Percentiles rank a stretch among this genome's conserved stretches.
These are phyloP conservation scores for Mortierella sp. DNA, from an alignment of 371 early-diverging fungal species.

Conservation along the genomic window DNA sequence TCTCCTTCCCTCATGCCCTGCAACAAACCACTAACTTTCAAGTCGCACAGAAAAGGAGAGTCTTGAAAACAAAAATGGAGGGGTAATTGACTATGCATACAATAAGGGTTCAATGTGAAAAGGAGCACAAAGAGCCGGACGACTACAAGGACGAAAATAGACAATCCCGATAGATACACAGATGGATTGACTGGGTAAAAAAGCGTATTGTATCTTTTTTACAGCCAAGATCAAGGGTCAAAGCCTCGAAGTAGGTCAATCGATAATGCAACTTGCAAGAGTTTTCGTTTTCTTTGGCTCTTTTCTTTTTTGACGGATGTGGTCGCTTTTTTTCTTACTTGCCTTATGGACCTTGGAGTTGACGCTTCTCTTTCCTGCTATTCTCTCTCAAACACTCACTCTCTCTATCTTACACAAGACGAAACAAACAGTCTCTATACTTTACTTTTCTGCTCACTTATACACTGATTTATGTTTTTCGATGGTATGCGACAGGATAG, in stretches of 20 bases:
- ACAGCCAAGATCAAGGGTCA: constrained; percentile 7
- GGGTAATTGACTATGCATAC: constrained; percentile 1
- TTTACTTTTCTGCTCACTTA: not conserved
- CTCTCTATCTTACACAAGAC: not conserved
- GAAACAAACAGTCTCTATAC: not conserved
- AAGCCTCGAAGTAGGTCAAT: not conserved
- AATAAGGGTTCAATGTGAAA: not conserved
- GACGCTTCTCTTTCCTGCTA: not conserved
- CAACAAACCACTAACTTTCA: constrained; percentile 6
- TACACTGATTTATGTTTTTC: not conserved
- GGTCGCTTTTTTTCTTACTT: constrained; percentile 2
- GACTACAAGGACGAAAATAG: not conserved
- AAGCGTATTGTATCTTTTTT: not conserved
- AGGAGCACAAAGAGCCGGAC: not conserved
- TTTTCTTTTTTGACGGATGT: not conserved
- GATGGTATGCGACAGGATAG: not conserved
- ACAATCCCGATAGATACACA: not conserved
- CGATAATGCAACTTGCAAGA: not conserved
- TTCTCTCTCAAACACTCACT: not conserved
- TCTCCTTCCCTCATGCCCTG: not conserved
- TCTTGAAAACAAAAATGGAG: not conserved
- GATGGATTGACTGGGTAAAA: not conserved
- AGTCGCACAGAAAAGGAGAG: constrained; percentile 11
- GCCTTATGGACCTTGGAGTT: not conserved
- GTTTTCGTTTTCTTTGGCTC: not conserved